These are phyloP conservation scores for Globisporangium cederbergense DNA, from an alignment of 352 stramenopile genomes.

Conservation along the genomic window DNA sequence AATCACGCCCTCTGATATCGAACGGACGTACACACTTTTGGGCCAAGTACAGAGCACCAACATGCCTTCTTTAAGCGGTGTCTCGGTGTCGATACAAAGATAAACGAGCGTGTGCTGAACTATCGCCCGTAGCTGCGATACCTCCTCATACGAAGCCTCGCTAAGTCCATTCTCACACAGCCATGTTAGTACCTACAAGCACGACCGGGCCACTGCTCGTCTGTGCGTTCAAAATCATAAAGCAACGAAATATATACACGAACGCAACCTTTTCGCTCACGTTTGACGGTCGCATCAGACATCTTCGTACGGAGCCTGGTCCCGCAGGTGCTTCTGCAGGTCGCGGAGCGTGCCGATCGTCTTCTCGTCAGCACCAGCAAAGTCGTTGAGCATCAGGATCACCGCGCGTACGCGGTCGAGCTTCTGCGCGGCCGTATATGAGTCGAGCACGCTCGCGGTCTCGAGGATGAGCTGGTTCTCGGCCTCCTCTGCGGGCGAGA, in stretches of 20 bases:
- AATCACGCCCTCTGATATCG: not conserved
- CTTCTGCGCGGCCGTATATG: constrained; percentile 1
- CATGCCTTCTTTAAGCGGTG: no score
- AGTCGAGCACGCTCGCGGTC: not conserved
- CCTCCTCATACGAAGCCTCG: no score
- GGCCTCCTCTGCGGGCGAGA: not conserved
- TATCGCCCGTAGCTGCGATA: no score
- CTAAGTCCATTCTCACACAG: no score
- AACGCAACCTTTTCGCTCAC: not conserved
- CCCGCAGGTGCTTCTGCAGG: not conserved
- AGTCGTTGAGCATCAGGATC: constrained; percentile 1
- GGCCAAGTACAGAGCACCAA: no score
- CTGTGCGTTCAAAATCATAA: not conserved
- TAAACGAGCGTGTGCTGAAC: no score
- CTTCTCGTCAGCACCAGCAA: not conserved
- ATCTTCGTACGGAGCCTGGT: not conserved
- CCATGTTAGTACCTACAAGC: not conserved
- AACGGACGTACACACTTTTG: no score
- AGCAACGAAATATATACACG: not conserved
- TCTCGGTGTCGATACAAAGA: no score
- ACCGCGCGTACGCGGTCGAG: constrained; percentile 4
- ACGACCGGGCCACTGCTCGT: not conserved
- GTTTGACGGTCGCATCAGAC: not conserved
- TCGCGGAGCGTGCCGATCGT: constrained; percentile 1
- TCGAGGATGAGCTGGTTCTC: not conserved